phyloP scores from a whole-genome alignment of 2,329 filamentous ascomycete genomes.

The Fusarium subglutinans region DNA sequence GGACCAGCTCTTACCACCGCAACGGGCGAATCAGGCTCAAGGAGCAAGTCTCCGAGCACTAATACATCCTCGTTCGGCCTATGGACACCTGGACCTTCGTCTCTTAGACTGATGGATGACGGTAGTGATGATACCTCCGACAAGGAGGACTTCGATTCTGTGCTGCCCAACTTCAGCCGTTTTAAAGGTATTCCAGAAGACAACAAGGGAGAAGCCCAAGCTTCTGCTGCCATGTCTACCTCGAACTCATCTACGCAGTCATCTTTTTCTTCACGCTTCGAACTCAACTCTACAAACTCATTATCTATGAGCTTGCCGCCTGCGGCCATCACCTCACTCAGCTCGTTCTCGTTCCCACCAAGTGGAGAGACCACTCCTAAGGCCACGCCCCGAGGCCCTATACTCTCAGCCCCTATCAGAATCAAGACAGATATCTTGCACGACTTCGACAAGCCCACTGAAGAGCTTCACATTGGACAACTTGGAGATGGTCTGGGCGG shows the following conservation, averaged over 20 bases:
- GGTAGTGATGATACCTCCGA: conserved; percentile 56
- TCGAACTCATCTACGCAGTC: conserved; percentile 23
- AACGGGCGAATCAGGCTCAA: conserved; percentile 25
- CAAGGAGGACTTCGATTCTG: conserved; percentile 58
- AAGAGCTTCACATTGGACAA: conserved; percentile 47
- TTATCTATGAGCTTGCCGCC: conserved; percentile 36
- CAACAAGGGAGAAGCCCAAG: conserved; percentile 5
- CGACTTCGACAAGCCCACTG: conserved; percentile 43
- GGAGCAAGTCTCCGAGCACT: conserved; percentile 34
- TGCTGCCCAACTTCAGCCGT: conserved; percentile 62
- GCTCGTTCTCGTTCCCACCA: conserved; percentile 33
- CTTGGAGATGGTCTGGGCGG: conserved; percentile 53
- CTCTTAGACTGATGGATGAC: conserved; percentile 56
- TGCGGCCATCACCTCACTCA: conserved; percentile 31
- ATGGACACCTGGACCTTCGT: conserved; percentile 50
- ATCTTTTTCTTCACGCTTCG: conserved; percentile 22
- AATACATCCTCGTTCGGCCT: conserved; percentile 42
- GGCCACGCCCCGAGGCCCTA: conserved; percentile 39
- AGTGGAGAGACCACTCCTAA: conserved; percentile 30
- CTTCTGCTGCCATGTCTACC: neutral
- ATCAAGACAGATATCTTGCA: conserved; percentile 45
- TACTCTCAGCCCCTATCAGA: conserved; percentile 50
- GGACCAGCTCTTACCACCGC: conserved; percentile 27
- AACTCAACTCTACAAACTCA: conserved; percentile 28
- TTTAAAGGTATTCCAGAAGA: conserved; percentile 38